A percentile compares a stretch with the other conserved stretches of the same genome.
phyloP scores from a whole-genome alignment of 805 yeast species.

The Hanseniaspora thailandica region DNA sequence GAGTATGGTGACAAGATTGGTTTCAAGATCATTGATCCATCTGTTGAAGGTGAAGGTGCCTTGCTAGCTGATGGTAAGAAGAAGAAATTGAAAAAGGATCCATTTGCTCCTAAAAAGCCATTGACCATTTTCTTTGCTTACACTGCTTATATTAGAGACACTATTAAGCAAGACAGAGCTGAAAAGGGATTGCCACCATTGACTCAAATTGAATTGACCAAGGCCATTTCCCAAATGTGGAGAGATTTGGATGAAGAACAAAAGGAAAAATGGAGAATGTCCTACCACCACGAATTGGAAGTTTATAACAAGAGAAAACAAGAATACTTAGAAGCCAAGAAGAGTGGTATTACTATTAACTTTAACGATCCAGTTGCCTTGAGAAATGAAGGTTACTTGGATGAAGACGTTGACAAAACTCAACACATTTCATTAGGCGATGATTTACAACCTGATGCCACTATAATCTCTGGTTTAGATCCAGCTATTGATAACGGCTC shows the following conservation, averaged over 20 bases:
- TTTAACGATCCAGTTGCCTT: slow-evolving; percentile 32
- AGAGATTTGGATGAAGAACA: slow-evolving; percentile 54
- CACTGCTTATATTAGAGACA: slow-evolving; percentile 60
- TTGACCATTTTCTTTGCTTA: slow-evolving; percentile 74
- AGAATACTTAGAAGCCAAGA: slow-evolving; percentile 37
- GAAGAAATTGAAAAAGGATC: slow-evolving; percentile 56
- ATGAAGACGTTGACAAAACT: background rate
- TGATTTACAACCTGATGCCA: slow-evolving; percentile 35
- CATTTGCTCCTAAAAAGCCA: slow-evolving; percentile 93
- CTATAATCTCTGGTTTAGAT: background rate
- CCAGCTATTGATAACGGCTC: background rate
- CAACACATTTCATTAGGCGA: slow-evolving; percentile 20
- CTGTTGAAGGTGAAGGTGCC: background rate
- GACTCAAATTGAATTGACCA: slow-evolving; percentile 66
- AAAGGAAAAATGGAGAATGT: slow-evolving; percentile 59
- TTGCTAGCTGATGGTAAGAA: slow-evolving; percentile 24
- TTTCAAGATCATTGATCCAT: slow-evolving; percentile 15
- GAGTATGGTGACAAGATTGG: slow-evolving; percentile 27
- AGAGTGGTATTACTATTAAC: slow-evolving; percentile 29
- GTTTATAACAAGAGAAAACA: slow-evolving; percentile 37
- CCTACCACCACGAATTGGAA: slow-evolving; percentile 35
- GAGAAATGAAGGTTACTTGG: slow-evolving; percentile 20
- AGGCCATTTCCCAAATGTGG: slow-evolving; percentile 72
- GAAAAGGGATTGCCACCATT: slow-evolving; percentile 48
- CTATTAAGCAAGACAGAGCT: slow-evolving; percentile 56